Evolutionary conservation across 371 early-diverging fungal species (phyloP).

Genomic region (Neoconidiobolus thromboides): DNA sequence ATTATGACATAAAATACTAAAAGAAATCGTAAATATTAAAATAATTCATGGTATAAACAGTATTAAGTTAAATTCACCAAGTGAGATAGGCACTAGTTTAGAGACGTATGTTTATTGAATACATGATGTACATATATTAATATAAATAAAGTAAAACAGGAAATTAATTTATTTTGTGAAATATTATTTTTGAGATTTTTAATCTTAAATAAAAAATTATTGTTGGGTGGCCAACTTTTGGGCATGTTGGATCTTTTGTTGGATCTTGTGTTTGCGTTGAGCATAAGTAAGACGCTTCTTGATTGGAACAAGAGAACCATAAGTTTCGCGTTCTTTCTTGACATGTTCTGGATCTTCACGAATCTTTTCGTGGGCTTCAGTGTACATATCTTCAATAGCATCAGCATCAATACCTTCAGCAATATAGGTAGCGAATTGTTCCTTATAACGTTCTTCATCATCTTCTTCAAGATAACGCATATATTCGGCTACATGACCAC

Average conservation of each 20-base stretch:
- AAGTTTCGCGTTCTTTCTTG: conserved; percentile 49
- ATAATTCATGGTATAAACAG: too few species aligned
- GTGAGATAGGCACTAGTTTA: too few species aligned
- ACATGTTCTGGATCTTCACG: conserved; percentile 67
- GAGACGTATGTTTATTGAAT: too few species aligned
- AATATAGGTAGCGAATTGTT: conserved; percentile 93
- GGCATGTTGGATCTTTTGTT: conserved; percentile 59
- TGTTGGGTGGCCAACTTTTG: not conserved
- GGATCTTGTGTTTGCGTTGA: conserved; percentile 73
- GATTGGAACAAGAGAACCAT: conserved; percentile 28
- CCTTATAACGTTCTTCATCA: conserved; percentile 95
- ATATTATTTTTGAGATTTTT: too few species aligned
- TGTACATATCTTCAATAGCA: conserved; percentile 90
- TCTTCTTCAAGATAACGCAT: conserved; percentile 96
- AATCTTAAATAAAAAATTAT: not conserved
- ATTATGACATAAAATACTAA: too few species aligned
- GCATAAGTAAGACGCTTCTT: conserved; percentile 60
- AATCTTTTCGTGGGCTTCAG: conserved; percentile 84
- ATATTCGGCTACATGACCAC: conserved; percentile 96
- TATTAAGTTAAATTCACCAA: too few species aligned
- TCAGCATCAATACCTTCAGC: conserved; percentile 82
- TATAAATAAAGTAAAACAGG: too few species aligned
- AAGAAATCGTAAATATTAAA: too few species aligned
- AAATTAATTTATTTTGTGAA: too few species aligned
- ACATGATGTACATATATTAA: too few species aligned